Conservation (phyloP, 345 rosid genomes). For the Conringia planisiliqua region DNA sequence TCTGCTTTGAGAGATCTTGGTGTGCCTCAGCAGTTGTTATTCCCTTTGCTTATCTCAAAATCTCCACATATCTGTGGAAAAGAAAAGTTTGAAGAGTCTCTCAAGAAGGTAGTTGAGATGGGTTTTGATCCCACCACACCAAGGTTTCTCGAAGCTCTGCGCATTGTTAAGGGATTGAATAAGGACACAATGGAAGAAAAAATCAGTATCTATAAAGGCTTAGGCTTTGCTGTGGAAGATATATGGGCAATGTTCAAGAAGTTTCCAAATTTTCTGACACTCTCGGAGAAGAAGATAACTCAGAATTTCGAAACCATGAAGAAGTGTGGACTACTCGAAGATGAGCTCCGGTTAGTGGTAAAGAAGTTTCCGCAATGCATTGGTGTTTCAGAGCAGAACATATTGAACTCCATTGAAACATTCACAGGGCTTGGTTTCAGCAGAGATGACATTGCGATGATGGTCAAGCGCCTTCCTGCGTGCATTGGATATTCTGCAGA, state of each 20-base stretch:
- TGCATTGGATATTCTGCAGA: background rate
- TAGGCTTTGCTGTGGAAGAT: background rate
- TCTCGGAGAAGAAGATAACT: conserved; percentile 12
- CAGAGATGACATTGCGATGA: conserved; percentile 20
- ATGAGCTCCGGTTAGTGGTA: background rate
- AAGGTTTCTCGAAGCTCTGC: conserved; percentile 21
- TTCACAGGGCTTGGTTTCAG: conserved; percentile 17
- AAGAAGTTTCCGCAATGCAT: background rate
- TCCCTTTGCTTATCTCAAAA: background rate
- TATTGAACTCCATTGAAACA: conserved; percentile 17
- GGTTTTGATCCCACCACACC: conserved; percentile 21
- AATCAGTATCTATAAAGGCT: background rate
- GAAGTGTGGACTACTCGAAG: conserved; percentile 9
- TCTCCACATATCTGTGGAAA: background rate
- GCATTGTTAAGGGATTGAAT: background rate
- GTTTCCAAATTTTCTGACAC: background rate
- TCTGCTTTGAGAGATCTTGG: conserved; percentile 21
- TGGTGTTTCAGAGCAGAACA: conserved; percentile 15
- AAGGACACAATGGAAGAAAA: background rate
- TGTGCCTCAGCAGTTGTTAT: background rate
- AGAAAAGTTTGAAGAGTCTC: background rate
- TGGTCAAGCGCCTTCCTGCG: background rate
- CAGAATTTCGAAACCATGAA: background rate
- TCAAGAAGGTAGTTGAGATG: conserved; percentile 5
- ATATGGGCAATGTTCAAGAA: background rate